Evolutionary conservation across 1,139 yeast genomes (phyloP).

Genomic region (Groenewaldozyma auringiensis): DNA sequence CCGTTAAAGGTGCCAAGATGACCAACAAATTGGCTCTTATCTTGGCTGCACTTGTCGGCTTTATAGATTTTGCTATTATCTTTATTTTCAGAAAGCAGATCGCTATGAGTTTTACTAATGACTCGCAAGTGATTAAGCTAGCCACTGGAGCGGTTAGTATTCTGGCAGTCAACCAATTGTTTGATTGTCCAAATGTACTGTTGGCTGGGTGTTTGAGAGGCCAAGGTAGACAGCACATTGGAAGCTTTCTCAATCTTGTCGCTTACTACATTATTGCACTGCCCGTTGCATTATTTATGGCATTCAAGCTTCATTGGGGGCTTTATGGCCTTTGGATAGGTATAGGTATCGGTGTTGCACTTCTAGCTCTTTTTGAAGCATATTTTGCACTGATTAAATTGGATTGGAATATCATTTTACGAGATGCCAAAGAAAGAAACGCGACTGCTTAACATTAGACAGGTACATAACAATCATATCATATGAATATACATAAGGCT

Average conservation of each 20-base stretch:
- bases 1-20: conserved; percentile 51
- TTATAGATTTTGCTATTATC: conserved; percentile 47
- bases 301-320: conserved; percentile 46
- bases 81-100: conserved; percentile 46
- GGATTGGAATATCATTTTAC: conserved; percentile 42
- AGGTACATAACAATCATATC: background rate
- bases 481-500: no score
- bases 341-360: conserved; percentile 52
- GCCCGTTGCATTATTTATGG: conserved; percentile 63
- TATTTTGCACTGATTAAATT: conserved; percentile 12
- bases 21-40: conserved; percentile 59
- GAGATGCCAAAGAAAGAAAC: conserved; percentile 32
- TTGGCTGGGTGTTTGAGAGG: conserved; percentile 83
- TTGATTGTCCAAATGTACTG: conserved; percentile 75
- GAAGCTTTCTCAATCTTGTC: conserved; percentile 68
- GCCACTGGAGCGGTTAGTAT: conserved; percentile 55
- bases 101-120: conserved; percentile 65
- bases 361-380: conserved; percentile 27
- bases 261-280: conserved; percentile 66
- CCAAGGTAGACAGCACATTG: conserved; percentile 77
- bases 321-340: conserved; percentile 79
- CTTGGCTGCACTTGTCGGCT: conserved; percentile 50
- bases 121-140: conserved; percentile 48
- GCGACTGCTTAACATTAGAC: background rate
- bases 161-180: conserved; percentile 64